Conservation (phyloP, 768 basidiomycete genomes). For the Wakefieldia striispora region DNA sequence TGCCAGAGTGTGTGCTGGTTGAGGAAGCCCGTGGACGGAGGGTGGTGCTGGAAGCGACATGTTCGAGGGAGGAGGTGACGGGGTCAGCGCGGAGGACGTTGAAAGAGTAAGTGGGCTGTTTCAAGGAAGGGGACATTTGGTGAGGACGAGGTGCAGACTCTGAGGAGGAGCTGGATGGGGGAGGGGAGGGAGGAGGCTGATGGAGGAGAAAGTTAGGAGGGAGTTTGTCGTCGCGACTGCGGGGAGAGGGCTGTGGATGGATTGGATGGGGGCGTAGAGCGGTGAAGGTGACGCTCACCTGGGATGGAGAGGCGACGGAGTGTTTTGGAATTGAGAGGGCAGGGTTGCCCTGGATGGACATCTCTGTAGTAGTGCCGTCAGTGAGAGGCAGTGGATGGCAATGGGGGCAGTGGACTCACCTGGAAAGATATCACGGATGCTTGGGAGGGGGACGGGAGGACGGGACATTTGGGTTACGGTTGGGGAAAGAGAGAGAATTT, state of each 20-base stretch:
- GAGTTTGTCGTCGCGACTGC: neutral
- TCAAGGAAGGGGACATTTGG: slow-evolving; percentile 10
- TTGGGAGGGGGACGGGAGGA: slow-evolving; percentile 39
- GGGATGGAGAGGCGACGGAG: neutral
- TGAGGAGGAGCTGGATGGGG: slow-evolving; percentile 29
- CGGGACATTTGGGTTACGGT: slow-evolving; percentile 20
- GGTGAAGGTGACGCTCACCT: slow-evolving; percentile 9
- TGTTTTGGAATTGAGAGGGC: neutral
- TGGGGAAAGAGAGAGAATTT: neutral
- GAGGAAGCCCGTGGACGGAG: slow-evolving; percentile 33
- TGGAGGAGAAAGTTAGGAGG: slow-evolving; percentile 5
- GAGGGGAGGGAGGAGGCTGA: slow-evolving; percentile 20
- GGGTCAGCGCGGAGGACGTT: slow-evolving; percentile 47
- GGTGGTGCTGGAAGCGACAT: slow-evolving; percentile 42
- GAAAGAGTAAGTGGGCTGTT: slow-evolving; percentile 35
- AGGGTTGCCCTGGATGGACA: slow-evolving; percentile 12
- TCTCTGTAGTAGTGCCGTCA: slow-evolving; percentile 13
- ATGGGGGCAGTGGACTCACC: slow-evolving; percentile 30
- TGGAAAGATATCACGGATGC: slow-evolving; percentile 56
- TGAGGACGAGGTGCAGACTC: slow-evolving; percentile 25
- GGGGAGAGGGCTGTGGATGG: slow-evolving; percentile 1
- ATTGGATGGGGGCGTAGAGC: slow-evolving; percentile 1
- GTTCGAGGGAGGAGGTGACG: slow-evolving; percentile 40
- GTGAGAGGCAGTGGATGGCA: neutral
- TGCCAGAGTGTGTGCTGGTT: slow-evolving; percentile 14